A percentile compares a stretch with the other conserved stretches of the same genome.
phyloP scores from a whole-genome alignment of 2,329 filamentous ascomycete species.

The Microcyclospora pomicola region DNA sequence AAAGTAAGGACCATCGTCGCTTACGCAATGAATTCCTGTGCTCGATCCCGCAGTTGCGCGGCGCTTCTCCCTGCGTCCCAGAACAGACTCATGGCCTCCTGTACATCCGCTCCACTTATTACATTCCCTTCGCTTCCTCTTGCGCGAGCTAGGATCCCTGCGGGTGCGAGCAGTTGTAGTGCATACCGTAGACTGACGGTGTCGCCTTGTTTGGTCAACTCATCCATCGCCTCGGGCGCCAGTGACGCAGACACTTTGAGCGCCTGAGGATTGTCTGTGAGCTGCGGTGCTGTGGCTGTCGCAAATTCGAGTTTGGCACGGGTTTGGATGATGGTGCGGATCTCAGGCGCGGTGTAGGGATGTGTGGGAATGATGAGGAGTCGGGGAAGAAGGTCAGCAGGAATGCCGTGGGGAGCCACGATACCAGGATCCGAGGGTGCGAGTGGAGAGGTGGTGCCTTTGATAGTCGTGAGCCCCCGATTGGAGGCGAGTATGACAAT shows the following conservation, averaged over 20 bases:
- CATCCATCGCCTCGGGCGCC: slow-evolving; percentile 70
- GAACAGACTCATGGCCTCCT: slow-evolving; percentile 34
- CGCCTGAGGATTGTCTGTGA: slow-evolving; percentile 18
- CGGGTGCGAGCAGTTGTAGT: slow-evolving; percentile 76
- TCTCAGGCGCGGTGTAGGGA: slow-evolving; percentile 75
- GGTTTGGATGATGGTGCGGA: slow-evolving; percentile 79
- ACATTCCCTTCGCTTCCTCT: slow-evolving; percentile 24
- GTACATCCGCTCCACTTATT: slow-evolving; percentile 42
- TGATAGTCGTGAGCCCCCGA: slow-evolving; percentile 83
- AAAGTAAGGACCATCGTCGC: not conserved
- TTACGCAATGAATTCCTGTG: slow-evolving; percentile 22
- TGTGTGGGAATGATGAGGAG: slow-evolving; percentile 93
- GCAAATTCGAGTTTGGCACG: slow-evolving; percentile 41
- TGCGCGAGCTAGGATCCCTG: slow-evolving; percentile 79
- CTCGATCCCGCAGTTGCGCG: slow-evolving; percentile 17
- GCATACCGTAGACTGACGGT: slow-evolving; percentile 86
- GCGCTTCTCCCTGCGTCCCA: slow-evolving; percentile 37
- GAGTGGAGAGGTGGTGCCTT: slow-evolving; percentile 44
- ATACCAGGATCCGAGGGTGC: slow-evolving; percentile 51
- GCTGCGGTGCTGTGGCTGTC: slow-evolving; percentile 20
- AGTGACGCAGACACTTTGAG: slow-evolving; percentile 70
- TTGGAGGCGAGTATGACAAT: slow-evolving; percentile 97
- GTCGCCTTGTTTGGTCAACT: slow-evolving; percentile 74
- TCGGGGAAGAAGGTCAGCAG: slow-evolving; percentile 81
- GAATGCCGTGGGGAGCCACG: slow-evolving; percentile 76